Evolutionary conservation across 108 stramenopile species (phyloP).

Genomic region (Nannochloropsis gaditana): DNA sequence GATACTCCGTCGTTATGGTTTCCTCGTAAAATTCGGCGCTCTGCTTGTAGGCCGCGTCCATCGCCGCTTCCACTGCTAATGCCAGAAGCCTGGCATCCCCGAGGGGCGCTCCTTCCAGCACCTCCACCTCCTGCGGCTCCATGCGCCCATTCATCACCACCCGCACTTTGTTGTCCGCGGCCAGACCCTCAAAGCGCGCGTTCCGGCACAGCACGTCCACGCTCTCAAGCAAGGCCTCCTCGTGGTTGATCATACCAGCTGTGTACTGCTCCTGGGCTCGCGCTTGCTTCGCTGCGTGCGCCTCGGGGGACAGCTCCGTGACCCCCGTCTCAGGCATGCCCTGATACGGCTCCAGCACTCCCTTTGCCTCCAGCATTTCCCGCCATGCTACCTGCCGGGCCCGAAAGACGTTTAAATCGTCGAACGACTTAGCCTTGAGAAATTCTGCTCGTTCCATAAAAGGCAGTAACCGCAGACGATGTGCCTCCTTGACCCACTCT

Average conservation of each 20-base stretch:
- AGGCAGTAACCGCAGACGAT: not conserved
- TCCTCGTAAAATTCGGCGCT: not conserved
- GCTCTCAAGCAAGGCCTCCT: not conserved
- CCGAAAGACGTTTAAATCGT: conserved; percentile 2
- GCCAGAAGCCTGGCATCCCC: not conserved
- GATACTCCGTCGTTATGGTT: conserved; percentile 2
- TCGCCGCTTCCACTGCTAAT: not conserved
- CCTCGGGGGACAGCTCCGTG: not conserved
- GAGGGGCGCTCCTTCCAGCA: not conserved
- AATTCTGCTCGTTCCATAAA: not conserved
- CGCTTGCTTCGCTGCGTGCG: not conserved
- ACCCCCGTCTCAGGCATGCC: not conserved
- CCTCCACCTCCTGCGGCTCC: not conserved
- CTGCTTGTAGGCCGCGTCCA: not conserved
- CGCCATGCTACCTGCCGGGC: conserved; percentile 15
- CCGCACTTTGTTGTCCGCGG: conserved; percentile 8
- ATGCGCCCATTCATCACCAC: conserved; percentile 15
- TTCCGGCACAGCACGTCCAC: not conserved
- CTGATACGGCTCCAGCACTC: not conserved
- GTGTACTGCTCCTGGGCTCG: conserved; percentile 3
- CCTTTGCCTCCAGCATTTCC: not conserved
- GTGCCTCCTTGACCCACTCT: not conserved
- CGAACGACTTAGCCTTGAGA: not conserved
- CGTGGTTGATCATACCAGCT: not conserved
- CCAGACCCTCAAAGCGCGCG: not conserved